These are phyloP conservation scores for Thamnidium elegans DNA, from an alignment of 192 early-diverging fungal species.

Conservation along the genomic window DNA sequence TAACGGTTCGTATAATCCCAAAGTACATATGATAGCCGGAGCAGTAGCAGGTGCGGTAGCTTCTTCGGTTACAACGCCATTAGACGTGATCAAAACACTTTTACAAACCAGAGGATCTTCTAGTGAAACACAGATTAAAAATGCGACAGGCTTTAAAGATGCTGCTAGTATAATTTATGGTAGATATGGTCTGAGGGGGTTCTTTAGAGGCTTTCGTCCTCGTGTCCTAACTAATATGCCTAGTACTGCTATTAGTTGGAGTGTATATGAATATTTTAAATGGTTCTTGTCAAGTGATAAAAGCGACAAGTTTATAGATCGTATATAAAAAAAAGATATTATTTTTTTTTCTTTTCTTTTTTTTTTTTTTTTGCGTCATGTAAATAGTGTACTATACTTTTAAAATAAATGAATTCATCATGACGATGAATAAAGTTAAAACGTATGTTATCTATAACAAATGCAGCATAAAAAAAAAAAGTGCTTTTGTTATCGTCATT, in stretches of 20 bases:
- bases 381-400: background rate
- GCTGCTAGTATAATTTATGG: conserved; percentile 64
- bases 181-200: conserved; percentile 62
- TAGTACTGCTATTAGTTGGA: conserved; percentile 85
- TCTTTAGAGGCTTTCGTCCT: conserved; percentile 64
- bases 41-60: conserved; percentile 86
- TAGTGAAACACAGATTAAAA: conserved; percentile 53
- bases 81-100: conserved; percentile 93
- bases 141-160: conserved; percentile 56
- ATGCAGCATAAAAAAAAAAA: too few species aligned
- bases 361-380: background rate
- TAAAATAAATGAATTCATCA: background rate
- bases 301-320: conserved; percentile 8
- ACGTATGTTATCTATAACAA: too few species aligned
- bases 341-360: too few species aligned
- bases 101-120: conserved; percentile 77
- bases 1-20: conserved; percentile 74
- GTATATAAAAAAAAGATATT: background rate
- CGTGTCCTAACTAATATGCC: conserved; percentile 78
- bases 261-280: conserved; percentile 73
- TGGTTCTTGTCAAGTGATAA: conserved; percentile 45
- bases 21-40: conserved; percentile 80
- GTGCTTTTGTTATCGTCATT: too few species aligned
- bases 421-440: too few species aligned
- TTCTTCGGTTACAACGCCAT: conserved; percentile 82